A percentile compares a stretch with the other conserved stretches of the same genome.
Evolutionary conservation across 257 asterid genomes (phyloP).

Genomic region (Thymus mandschuricus): DNA sequence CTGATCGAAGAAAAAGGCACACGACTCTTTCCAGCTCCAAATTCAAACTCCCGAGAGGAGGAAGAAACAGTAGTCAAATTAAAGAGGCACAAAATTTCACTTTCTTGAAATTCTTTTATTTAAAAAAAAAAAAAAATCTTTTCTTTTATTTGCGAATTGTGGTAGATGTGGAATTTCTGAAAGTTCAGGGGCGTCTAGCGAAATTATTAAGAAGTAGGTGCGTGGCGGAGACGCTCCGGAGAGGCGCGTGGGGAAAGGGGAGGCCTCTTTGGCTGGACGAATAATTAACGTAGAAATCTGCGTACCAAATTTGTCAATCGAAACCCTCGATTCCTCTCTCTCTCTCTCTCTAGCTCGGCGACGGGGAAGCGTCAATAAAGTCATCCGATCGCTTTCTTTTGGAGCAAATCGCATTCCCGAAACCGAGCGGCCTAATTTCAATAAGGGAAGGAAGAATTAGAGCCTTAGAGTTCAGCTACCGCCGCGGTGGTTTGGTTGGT

Average conservation of each 20-base stretch:
- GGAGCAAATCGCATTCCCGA: constrained; percentile 32
- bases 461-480: constrained; percentile 24
- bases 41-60: too few relatives aligned
- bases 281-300: constrained; percentile 15
- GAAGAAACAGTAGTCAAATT: too few relatives aligned
- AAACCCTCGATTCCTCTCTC: constrained; percentile 28
- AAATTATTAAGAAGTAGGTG: not conserved
- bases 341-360: constrained; percentile 30
- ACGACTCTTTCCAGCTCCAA: too few relatives aligned
- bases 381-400: constrained; percentile 27
- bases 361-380: constrained; percentile 28
- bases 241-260: constrained; percentile 26
- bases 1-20: not conserved
- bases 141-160: not conserved
- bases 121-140: too few relatives aligned
- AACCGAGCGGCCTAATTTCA: constrained; percentile 17
- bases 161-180: not conserved
- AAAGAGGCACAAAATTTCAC: too few relatives aligned
- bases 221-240: constrained; percentile 4
- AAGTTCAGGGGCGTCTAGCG: constrained; percentile 18
- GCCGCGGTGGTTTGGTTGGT: constrained; percentile 35
- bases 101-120: too few relatives aligned
- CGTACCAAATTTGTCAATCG: constrained; percentile 25
- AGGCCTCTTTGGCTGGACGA: not conserved
- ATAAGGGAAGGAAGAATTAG: not conserved